These are phyloP conservation scores for Eutypa lata DNA, from an alignment of 2,329 filamentous ascomycete species.

Conservation along the genomic window DNA sequence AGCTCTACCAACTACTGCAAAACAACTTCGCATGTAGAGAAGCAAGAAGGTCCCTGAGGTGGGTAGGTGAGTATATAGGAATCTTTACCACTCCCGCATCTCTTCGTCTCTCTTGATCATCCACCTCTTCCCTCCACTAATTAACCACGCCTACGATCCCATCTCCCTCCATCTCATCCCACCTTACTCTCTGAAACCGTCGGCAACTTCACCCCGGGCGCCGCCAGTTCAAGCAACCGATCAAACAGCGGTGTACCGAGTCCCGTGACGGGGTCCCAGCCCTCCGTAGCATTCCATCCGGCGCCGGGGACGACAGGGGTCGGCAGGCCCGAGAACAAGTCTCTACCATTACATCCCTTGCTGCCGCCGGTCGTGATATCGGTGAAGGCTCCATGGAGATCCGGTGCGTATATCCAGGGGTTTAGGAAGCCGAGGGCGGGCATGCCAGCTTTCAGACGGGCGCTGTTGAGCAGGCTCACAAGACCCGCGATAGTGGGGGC, in stretches of 20 bases:
- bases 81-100: no score
- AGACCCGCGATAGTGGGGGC: conserved; percentile 62
- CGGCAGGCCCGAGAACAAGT: conserved; percentile 22
- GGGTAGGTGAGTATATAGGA: no score
- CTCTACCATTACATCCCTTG: conserved; percentile 30
- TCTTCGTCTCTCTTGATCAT: no score
- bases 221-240: conserved; percentile 24
- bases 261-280: conserved; percentile 47
- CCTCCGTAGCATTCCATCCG: conserved; percentile 38
- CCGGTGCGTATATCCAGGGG: conserved; percentile 53
- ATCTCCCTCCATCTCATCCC: no score
- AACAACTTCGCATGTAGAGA: no score
- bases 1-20: no score
- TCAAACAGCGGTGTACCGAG: conserved; percentile 42
- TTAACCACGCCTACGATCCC: no score
- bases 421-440: conserved; percentile 57
- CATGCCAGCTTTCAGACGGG: conserved; percentile 52
- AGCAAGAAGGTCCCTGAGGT: no score
- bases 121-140: no score
- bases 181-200: no score
- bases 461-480: conserved; percentile 62
- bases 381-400: conserved; percentile 27
- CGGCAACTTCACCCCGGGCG: conserved; percentile 10
- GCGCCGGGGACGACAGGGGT: conserved; percentile 29
- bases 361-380: conserved; percentile 34